Evolutionary conservation across 2,329 filamentous ascomycete genomes (phyloP), one percentile per base, ranked within the genome.

Genomic region (Aquanectria penicillioides): DNA sequence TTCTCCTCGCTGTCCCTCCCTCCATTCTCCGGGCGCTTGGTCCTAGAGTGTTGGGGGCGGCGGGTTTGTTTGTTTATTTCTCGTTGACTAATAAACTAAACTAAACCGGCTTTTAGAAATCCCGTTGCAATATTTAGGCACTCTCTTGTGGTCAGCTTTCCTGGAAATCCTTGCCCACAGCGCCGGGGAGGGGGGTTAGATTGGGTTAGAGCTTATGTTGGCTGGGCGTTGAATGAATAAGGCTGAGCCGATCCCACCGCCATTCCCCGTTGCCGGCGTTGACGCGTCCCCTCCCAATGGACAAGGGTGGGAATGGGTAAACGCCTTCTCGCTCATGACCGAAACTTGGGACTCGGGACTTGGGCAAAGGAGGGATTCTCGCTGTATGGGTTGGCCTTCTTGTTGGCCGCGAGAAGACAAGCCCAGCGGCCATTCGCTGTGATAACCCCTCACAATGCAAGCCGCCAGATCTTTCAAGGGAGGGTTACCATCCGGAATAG

Each of bases 401-500:
- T n/a, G 18, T 23, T 13, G 25, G 28, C 18, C 41, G 26, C 41
- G 12, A 17, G 41, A 29, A 10, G 28, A 17, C 28, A n/a, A 46
- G 41, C 6, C 41, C 15, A 12, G 26, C 29, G 33, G 33, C 41
- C 17, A 22, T 28, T 46, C 41, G 25, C 33, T 46, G 26, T 50
- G 34, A 59, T 40, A 54, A 61, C 47, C 52, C 51, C 62, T 63
- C 56, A 50, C 46, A 7, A 17, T 33, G 43, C 52, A 56, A 63
- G 52, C 33, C 59, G 31, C 49, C 55, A 54, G 40, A 26, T 62
- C 58, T 56, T 54, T 47, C 38, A 59, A 62, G 34, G 49, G 52
- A 59, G 62, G 61, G 53, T 47, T 29, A 44, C 61, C 62, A 57
- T 67, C 63, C 61, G 56, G 61, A 64, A 71, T 73, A 73, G 68